A percentile compares a stretch with the other conserved stretches of the same genome.
Evolutionary conservation across 2,329 filamentous ascomycete species (phyloP).

Genomic region (Fusarium longipes): DNA sequence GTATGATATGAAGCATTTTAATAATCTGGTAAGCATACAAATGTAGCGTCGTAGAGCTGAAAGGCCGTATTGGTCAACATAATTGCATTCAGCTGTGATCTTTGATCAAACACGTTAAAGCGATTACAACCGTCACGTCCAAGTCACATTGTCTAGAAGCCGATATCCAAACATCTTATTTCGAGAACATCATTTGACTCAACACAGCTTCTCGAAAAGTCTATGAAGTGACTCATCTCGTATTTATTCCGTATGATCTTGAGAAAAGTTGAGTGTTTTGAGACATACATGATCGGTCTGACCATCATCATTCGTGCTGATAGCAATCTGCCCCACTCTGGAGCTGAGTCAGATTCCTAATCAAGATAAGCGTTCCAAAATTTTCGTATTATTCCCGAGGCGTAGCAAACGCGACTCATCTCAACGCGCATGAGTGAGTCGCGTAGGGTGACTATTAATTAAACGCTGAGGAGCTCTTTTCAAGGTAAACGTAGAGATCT

Average conservation of each 20-base stretch:
- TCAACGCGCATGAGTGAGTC: background rate
- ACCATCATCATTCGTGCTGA: background rate
- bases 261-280: background rate
- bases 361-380: background rate
- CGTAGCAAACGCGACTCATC: background rate
- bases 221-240: background rate
- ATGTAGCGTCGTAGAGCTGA: too few relatives aligned
- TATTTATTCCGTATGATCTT: background rate
- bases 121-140: too few relatives aligned
- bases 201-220: background rate
- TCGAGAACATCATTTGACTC: accelerated
- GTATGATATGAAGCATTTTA: too few relatives aligned
- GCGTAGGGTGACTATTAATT: background rate
- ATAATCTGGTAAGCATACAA: too few relatives aligned
- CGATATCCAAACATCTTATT: background rate
- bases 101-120: too few relatives aligned
- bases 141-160: too few relatives aligned
- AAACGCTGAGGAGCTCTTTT: background rate
- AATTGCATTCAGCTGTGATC: too few relatives aligned
- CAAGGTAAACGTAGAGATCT: accelerated
- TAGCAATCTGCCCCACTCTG: background rate
- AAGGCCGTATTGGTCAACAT: too few relatives aligned
- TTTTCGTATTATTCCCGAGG: background rate
- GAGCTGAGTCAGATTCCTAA: background rate
- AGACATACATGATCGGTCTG: background rate